Evolutionary conservation across 371 early-diverging fungal genomes (phyloP).

Genomic region (Actinomucor elegans): DNA sequence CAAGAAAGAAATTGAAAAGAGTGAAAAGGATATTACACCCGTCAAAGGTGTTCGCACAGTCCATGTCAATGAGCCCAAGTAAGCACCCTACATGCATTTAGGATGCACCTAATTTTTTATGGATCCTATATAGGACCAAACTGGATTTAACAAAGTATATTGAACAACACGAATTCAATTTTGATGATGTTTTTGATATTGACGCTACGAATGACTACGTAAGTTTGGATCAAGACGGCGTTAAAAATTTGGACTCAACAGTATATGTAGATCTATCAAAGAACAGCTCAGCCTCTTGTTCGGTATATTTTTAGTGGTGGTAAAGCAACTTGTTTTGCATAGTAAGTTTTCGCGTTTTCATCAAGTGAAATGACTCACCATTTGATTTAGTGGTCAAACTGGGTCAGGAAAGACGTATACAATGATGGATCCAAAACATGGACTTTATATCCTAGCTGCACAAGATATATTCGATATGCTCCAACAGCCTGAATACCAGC

Average conservation of each 20-base stretch:
- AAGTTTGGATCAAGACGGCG: too few relatives aligned
- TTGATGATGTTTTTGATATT: slow-evolving; percentile 95
- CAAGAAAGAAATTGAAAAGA: slow-evolving; percentile 74
- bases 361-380: background rate
- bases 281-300: slow-evolving; percentile 92
- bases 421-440: slow-evolving; percentile 87
- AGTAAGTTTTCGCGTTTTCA: too few relatives aligned
- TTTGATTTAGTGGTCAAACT: slow-evolving; percentile 85
- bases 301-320: slow-evolving; percentile 93
- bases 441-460: slow-evolving; percentile 89
- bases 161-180: slow-evolving; percentile 91
- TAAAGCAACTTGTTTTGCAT: slow-evolving; percentile 98
- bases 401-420: too few relatives aligned
- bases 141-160: slow-evolving; percentile 94
- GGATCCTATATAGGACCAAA: slow-evolving; percentile 70
- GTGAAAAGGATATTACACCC: slow-evolving; percentile 84
- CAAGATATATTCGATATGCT: slow-evolving; percentile 83
- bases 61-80: slow-evolving; percentile 88
- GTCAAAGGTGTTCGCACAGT: slow-evolving; percentile 65
- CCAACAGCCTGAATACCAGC: slow-evolving; percentile 68
- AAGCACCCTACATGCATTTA: slow-evolving; percentile 29
- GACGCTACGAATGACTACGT: slow-evolving; percentile 80
- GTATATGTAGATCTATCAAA: slow-evolving; percentile 68
- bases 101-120: too few relatives aligned
- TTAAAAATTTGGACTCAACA: background rate